Percentiles rank a stretch among this genome's conserved stretches.
Conservation (phyloP, 2,329 filamentous ascomycete genomes). For the Botrytis galanthina region DNA sequence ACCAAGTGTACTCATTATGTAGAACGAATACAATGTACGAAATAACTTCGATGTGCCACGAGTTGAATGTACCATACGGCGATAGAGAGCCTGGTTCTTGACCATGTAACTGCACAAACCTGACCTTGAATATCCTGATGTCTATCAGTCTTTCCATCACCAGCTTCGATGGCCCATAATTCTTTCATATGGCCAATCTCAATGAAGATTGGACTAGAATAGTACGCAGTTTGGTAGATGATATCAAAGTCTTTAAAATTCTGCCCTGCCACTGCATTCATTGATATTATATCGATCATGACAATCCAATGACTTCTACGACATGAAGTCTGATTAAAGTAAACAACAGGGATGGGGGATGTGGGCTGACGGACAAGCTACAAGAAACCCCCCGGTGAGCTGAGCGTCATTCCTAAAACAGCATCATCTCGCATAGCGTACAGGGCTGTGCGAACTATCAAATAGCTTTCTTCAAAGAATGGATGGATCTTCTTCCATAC, state of each 20-base stretch:
- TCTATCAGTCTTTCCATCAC: background rate
- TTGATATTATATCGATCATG: background rate
- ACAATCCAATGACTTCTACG: background rate
- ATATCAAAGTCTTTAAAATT: background rate
- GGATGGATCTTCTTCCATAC: background rate
- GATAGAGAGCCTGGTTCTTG: background rate
- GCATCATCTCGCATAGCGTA: background rate
- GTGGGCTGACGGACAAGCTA: background rate
- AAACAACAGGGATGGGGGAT: background rate
- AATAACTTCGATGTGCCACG: background rate
- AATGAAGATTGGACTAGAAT: background rate
- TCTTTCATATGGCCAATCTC: background rate
- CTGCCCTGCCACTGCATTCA: background rate
- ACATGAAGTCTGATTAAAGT: constrained; percentile 12
- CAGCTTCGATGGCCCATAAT: background rate
- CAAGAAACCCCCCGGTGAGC: background rate
- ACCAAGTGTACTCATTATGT: background rate
- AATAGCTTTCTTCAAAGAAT: background rate
- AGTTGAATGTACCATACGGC: background rate
- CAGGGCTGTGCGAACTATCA: background rate
- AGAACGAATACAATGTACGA: background rate
- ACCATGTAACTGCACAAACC: background rate
- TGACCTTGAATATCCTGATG: background rate
- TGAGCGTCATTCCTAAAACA: constrained; percentile 2
- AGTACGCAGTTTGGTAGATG: background rate